Conservation (phyloP, 257 asterid species). For the Nicotiana sylvestris region DNA sequence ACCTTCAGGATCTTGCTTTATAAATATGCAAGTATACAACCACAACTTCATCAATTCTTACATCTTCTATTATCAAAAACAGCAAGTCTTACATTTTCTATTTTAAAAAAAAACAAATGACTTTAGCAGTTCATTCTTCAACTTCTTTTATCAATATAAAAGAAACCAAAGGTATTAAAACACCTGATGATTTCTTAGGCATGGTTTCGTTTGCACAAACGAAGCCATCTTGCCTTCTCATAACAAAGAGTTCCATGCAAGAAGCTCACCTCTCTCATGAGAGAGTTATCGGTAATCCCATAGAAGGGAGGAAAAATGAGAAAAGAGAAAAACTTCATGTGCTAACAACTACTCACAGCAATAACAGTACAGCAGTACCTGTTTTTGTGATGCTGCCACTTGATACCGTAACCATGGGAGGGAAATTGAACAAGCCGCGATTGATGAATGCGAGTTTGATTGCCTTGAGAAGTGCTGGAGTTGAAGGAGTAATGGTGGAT, state of each 20-base stretch:
- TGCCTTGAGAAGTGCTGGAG: conserved; percentile 80
- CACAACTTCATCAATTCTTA: not conserved
- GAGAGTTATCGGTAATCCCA: not conserved
- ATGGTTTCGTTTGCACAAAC: conserved; percentile 42
- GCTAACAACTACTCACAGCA: conserved; percentile 27
- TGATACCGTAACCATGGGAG: conserved; percentile 59
- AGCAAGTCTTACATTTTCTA: conserved; percentile 26
- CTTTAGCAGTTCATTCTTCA: conserved; percentile 62
- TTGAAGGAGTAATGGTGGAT: conserved; percentile 89
- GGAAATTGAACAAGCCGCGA: conserved; percentile 54
- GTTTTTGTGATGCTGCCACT: conserved; percentile 87
- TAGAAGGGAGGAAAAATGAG: conserved; percentile 31
- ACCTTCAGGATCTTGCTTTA: conserved; percentile 22
- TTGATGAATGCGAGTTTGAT: conserved; percentile 72
- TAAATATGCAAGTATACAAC: conserved; percentile 27
- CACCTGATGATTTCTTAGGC: conserved; percentile 45
- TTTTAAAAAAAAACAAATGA: conserved; percentile 33
- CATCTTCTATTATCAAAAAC: conserved; percentile 13
- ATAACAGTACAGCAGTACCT: conserved; percentile 44
- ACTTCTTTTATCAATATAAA: conserved; percentile 49
- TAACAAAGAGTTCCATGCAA: conserved; percentile 42
- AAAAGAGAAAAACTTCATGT: conserved; percentile 50
- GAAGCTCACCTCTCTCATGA: conserved; percentile 8
- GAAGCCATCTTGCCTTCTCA: conserved; percentile 41
- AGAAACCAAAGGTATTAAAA: conserved; percentile 37